phyloP scores from a whole-genome alignment of 2,329 filamentous ascomycete species.

The Phyllosticta capitalensis region DNA sequence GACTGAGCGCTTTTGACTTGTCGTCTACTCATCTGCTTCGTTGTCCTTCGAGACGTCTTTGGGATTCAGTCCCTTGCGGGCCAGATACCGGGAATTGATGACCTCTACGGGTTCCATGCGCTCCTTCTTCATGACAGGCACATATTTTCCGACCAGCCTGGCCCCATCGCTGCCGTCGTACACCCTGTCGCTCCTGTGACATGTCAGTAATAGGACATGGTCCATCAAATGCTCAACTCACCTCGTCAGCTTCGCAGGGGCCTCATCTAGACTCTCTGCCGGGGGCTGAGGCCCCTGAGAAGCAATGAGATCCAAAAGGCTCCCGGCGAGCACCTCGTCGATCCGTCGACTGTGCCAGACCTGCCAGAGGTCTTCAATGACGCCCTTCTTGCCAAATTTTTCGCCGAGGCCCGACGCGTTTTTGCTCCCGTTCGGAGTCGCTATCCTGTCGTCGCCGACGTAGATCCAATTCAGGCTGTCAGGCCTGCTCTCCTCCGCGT shows the following conservation, averaged over 20 bases:
- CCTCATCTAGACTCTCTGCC: conserved; percentile 5
- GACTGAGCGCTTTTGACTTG: background rate
- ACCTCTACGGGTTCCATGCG: conserved; percentile 50
- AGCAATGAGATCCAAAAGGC: conserved; percentile 57
- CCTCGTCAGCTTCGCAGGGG: background rate
- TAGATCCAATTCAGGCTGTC: conserved; percentile 72
- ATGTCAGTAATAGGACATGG: background rate
- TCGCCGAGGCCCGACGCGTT: conserved; percentile 19
- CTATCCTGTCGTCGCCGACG: conserved; percentile 54
- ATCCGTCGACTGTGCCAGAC: conserved; percentile 79
- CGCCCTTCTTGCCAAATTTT: conserved; percentile 27
- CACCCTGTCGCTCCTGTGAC: conserved; percentile 37
- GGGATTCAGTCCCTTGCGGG: conserved; percentile 37
- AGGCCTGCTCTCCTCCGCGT: conserved; percentile 24
- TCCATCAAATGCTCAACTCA: background rate
- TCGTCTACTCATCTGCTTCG: conserved; percentile 5
- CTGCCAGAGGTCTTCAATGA: conserved; percentile 57
- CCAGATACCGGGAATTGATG: conserved; percentile 52
- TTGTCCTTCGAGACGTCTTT: background rate
- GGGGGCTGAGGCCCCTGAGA: conserved; percentile 24
- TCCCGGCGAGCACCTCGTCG: conserved; percentile 73
- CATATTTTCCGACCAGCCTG: conserved; percentile 47
- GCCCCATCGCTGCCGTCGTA: conserved; percentile 50
- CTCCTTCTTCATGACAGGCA: conserved; percentile 46
- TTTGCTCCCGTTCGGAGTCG: conserved; percentile 34